Percentiles rank a stretch among this genome's conserved stretches.
Conservation (phyloP, 1,284 basidiomycete genomes). For the Ustilago nuda region DNA sequence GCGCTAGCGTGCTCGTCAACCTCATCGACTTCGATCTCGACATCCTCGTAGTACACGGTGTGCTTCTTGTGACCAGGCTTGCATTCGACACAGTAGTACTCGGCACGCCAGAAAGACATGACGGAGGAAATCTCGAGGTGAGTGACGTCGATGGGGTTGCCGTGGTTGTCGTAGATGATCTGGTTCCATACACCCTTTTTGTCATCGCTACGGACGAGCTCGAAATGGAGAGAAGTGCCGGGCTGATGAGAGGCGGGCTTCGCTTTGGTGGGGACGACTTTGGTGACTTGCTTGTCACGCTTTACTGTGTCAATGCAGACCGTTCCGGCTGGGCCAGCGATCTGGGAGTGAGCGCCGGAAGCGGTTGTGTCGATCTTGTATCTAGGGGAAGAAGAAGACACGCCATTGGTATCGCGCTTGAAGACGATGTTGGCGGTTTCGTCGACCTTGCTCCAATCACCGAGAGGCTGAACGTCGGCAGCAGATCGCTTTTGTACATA, state of each 20-base stretch:
- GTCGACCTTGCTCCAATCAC: slow-evolving; percentile 10
- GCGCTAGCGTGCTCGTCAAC: slow-evolving; percentile 2
- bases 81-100: slow-evolving; percentile 38
- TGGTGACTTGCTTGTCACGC: slow-evolving; percentile 35
- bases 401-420: slow-evolving; percentile 16
- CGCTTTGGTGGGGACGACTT: slow-evolving; percentile 33
- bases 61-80: slow-evolving; percentile 21
- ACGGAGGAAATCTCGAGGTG: slow-evolving; percentile 19
- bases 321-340: slow-evolving; percentile 4
- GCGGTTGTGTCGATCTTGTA: neutral
- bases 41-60: slow-evolving; percentile 36
- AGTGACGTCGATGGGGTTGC: slow-evolving; percentile 23
- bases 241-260: neutral
- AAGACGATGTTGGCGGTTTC: slow-evolving; percentile 4
- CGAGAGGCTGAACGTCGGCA: neutral
- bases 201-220: slow-evolving; percentile 27
- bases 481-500: slow-evolving; percentile 18
- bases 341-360: neutral
- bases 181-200: slow-evolving; percentile 32
- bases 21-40: slow-evolving; percentile 43
- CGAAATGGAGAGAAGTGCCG: slow-evolving; percentile 25
- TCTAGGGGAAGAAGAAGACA: neutral
- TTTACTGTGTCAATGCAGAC: slow-evolving; percentile 46
- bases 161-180: slow-evolving; percentile 37
- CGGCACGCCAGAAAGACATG: slow-evolving; percentile 41